A percentile compares a stretch with the other conserved stretches of the same genome.
Conservation (phyloP, 768 basidiomycete genomes). For the Auricularia heimuer region DNA sequence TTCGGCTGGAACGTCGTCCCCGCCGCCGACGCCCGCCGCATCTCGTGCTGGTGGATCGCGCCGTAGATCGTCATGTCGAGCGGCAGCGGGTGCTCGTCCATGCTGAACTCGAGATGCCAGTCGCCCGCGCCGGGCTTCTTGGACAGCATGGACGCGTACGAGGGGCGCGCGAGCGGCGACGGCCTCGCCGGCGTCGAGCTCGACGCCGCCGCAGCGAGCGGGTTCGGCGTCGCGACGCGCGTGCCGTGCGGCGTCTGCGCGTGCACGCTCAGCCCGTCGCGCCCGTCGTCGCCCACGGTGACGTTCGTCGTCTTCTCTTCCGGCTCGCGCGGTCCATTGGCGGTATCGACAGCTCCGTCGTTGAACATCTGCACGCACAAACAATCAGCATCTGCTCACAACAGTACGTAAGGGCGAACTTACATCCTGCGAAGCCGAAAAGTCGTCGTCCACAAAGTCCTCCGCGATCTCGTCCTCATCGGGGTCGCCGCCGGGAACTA, state of each 20-base stretch:
- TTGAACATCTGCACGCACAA: slow-evolving; percentile 53
- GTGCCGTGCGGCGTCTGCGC: slow-evolving; percentile 97
- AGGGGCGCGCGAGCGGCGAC: slow-evolving; percentile 25
- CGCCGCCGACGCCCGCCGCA: slow-evolving; percentile 49
- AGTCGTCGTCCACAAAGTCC: slow-evolving; percentile 76
- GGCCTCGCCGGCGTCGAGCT: slow-evolving; percentile 16
- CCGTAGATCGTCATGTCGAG: slow-evolving; percentile 92
- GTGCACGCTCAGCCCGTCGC: slow-evolving; percentile 88
- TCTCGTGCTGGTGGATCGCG: slow-evolving; percentile 87
- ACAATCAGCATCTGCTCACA: neutral
- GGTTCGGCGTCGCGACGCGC: slow-evolving; percentile 79
- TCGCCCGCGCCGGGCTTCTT: slow-evolving; percentile 67
- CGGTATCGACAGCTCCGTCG: slow-evolving; percentile 54
- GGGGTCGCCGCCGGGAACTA: slow-evolving; percentile 4
- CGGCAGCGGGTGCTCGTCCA: slow-evolving; percentile 87
- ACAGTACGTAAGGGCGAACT: slow-evolving; percentile 2
- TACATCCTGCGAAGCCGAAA: slow-evolving; percentile 56
- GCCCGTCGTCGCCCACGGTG: slow-evolving; percentile 78
- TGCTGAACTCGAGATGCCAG: slow-evolving; percentile 94
- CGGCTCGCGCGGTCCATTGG: slow-evolving; percentile 44
- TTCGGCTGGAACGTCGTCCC: slow-evolving; percentile 48
- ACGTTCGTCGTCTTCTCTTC: slow-evolving; percentile 73
- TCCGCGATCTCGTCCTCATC: slow-evolving; percentile 54
- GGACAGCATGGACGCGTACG: slow-evolving; percentile 92
- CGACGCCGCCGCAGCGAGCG: slow-evolving; percentile 25